Conservation (phyloP, 2,329 filamentous ascomycete species). For the Zasmidium angulare region DNA sequence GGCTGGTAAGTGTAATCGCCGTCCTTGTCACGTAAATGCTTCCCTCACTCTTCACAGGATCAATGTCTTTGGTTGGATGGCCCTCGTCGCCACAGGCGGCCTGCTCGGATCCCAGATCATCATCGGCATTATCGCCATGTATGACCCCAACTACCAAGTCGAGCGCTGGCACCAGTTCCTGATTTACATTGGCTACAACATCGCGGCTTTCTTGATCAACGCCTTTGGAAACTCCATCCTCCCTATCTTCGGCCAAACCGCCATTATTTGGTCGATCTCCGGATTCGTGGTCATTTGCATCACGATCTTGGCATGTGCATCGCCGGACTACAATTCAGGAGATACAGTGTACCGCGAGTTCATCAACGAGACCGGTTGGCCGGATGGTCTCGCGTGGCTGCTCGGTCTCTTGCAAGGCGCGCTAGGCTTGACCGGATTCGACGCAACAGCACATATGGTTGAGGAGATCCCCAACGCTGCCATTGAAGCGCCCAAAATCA, state of each 20-base stretch:
- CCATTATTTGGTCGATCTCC: slow-evolving; percentile 68
- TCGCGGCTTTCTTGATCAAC: slow-evolving; percentile 64
- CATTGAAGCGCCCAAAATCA: slow-evolving; percentile 36
- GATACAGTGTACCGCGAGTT: slow-evolving; percentile 67
- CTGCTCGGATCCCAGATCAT: slow-evolving; percentile 68
- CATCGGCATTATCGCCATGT: slow-evolving; percentile 62
- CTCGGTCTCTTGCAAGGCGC: slow-evolving; percentile 43
- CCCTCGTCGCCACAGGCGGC: slow-evolving; percentile 66
- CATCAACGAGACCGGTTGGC: slow-evolving; percentile 55
- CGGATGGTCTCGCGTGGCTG: slow-evolving; percentile 42
- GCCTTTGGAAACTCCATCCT: slow-evolving; percentile 62
- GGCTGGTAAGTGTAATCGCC: slow-evolving; percentile 49
- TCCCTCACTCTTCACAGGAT: slow-evolving; percentile 43
- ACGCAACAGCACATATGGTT: slow-evolving; percentile 53
- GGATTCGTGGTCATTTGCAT: slow-evolving; percentile 71
- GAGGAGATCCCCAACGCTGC: slow-evolving; percentile 39
- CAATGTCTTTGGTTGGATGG: slow-evolving; percentile 62
- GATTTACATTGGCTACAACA: slow-evolving; percentile 66
- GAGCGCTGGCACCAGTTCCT: slow-evolving; percentile 71
- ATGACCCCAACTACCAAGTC: slow-evolving; percentile 57
- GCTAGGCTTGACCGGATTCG: slow-evolving; percentile 48
- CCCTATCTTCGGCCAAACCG: slow-evolving; percentile 65
- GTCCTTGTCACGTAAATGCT: no score
- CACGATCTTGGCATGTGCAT: slow-evolving; percentile 64
- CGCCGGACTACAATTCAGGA: slow-evolving; percentile 64